Evolutionary conservation across 805 yeast genomes (phyloP), one percentile per base, ranked within the genome.

Genomic region (Kodamaea sagamina): DNA sequence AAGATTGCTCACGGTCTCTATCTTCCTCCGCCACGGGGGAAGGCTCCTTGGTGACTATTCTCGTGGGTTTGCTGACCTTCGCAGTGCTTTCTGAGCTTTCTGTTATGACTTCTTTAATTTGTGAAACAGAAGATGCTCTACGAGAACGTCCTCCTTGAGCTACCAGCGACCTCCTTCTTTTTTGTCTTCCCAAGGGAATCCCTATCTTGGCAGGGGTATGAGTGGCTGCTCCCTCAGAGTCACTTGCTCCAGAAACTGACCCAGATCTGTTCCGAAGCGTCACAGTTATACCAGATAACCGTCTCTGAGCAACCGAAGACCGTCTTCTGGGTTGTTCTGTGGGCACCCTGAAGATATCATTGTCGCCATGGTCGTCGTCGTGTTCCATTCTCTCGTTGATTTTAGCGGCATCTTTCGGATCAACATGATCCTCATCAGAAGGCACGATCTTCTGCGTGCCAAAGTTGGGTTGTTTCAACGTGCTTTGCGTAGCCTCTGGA

Each of bases 231-330:
- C 35, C 36, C 9, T 21, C 47, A 38, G 46, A 48, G 12, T 52
- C 50, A 5, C 59, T 49, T 6, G 57, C 42, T 3, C 53, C 46
- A n/a, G 68, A 56, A 6, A 62, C 45, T 0, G 72, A 67, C 4
- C 59, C 61, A 11, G 66, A 51, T 15, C 70, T 51, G 29, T 58
- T 57, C 27, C 63, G 39, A 22, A 53, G 51, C 34, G 34, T 19
- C 8, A 58, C 46, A 7, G 62, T 49, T 21, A 68, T 66, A 5
- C 71, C 69, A 1, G 73, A 67, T 19, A 69, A 55, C 32, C 74
- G 45, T 28, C 72, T 58, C 45, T 61, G 71, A 2, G 57, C 51
- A 4, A 58, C 55, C 6, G 70, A 63, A 15, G 64, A 56, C 24
- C 62, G 57, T 34, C 72, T 49, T 43, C 63, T 46, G 7, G 44